Evolutionary conservation across 306 rosid species (phyloP), one percentile per base, ranked within the genome.

Genomic region (Gleditsia sinensis): DNA sequence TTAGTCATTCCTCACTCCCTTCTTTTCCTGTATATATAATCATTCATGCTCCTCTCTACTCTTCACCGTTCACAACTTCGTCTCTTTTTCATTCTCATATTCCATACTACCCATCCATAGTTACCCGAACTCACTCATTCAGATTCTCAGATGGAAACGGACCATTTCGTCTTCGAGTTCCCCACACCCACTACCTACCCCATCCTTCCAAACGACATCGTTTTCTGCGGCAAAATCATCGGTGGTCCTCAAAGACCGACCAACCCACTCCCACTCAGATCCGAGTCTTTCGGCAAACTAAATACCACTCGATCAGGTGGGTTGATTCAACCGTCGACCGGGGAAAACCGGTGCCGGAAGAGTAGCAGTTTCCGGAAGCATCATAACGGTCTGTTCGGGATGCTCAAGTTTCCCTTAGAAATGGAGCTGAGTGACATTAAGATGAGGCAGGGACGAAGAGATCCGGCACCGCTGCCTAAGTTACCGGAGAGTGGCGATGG

Each of bases 361-460:
- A 79, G 79, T 5, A 33, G 36, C 3, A 71, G 84, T 12, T 0
- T 46, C 51, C 51, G 53, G 36, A 79, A 34, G 59, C 51, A 17
- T 8, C 33, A 43, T 10, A 74, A 23, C 11, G 75, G 76, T 0
- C 36, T 75, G 45, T 79, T 83, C n/a, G 84, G 83, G 25, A 27
- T 49, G 3, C 79, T 58, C 36, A 79, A 79, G 84, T 83, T 71
- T 51, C 84, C 87, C 16, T 48, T 80, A 16, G 82, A 83, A 28
- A 83, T 83, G 84, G 77, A 83, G 6, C 36, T 83, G 59, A 71
- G 74, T 23, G 84, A 83, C 14, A 80, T 83, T 2, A 83, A 76
- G 77, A 71, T 8, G 74, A 80, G 87, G 25, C 87, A 75, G 48
- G 77, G 34, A 3, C 70, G 82, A n/a, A 71, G 50, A 16, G 82